phyloP scores from a whole-genome alignment of 139 green algal genomes.

The Chloropicon primus region DNA sequence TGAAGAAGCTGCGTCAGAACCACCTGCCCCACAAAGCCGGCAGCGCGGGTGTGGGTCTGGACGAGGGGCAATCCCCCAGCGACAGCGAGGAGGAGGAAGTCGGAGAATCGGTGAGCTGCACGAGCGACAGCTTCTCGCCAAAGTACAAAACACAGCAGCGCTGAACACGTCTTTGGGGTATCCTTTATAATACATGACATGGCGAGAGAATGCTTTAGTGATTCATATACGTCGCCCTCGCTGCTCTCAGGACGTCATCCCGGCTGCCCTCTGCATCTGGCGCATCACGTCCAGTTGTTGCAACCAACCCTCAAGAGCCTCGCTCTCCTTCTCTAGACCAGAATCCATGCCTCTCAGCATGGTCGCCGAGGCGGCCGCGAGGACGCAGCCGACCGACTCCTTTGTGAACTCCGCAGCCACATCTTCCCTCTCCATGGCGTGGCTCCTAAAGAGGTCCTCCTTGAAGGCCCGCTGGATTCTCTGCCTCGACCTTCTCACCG shows the following conservation, averaged over 20 bases:
- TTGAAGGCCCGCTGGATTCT: not conserved
- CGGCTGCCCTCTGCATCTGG: not conserved
- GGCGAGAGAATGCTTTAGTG: too few relatives aligned
- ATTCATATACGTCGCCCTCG: too few relatives aligned
- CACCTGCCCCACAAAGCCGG: not conserved
- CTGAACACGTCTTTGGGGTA: too few relatives aligned
- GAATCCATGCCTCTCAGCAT: not conserved
- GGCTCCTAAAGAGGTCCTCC: not conserved
- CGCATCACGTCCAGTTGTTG: not conserved
- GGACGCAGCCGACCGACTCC: not conserved
- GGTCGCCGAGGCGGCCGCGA: not conserved
- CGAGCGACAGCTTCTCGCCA: not conserved
- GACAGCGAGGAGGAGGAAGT: not conserved
- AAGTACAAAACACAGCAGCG: not conserved
- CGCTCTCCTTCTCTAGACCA: not conserved
- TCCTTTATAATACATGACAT: too few relatives aligned
- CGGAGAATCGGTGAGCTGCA: not conserved
- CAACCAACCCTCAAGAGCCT: not conserved
- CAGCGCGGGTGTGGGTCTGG: not conserved
- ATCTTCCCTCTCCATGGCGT: not conserved
- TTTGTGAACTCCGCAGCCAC: not conserved
- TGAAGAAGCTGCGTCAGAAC: not conserved
- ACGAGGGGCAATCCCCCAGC: not conserved
- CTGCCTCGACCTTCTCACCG: not conserved
- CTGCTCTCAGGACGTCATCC: too few relatives aligned